These are phyloP conservation scores for Albugo laibachii DNA, from an alignment of 352 stramenopile species.

Conservation along the genomic window DNA sequence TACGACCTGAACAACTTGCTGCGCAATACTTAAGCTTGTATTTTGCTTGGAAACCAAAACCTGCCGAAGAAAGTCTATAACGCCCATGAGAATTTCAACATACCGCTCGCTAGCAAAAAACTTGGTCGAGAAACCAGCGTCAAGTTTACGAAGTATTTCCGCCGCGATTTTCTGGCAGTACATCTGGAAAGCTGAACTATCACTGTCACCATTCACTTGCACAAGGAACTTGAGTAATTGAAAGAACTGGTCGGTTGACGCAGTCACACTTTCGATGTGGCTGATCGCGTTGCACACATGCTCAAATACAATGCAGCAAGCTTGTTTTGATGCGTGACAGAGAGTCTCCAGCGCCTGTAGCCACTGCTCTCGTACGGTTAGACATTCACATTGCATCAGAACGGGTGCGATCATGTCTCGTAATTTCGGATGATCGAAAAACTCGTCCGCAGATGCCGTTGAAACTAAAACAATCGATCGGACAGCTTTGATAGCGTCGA, in stretches of 20 bases:
- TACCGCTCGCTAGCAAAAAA: slow-evolving; percentile 57
- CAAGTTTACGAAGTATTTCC: slow-evolving; percentile 35
- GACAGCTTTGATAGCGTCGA: slow-evolving; percentile 70
- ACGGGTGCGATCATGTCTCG: slow-evolving; percentile 28
- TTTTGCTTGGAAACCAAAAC: slow-evolving; percentile 31
- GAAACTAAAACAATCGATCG: slow-evolving; percentile 57
- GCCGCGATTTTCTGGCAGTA: slow-evolving; percentile 32
- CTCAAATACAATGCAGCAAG: slow-evolving; percentile 35
- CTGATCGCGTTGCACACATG: slow-evolving; percentile 38
- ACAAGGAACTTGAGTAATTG: slow-evolving; percentile 50
- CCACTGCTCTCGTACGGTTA: slow-evolving; percentile 74
- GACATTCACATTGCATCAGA: slow-evolving; percentile 35
- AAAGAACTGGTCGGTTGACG: slow-evolving; percentile 51
- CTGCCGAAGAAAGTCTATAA: slow-evolving; percentile 59
- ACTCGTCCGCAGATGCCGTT: slow-evolving; percentile 37
- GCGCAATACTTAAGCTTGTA: slow-evolving; percentile 27
- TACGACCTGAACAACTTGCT: slow-evolving; percentile 53
- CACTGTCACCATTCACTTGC: slow-evolving; percentile 19
- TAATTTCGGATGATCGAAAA: slow-evolving; percentile 24
- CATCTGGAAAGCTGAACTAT: slow-evolving; percentile 3
- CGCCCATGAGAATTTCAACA: slow-evolving; percentile 49
- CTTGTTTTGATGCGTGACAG: slow-evolving; percentile 23
- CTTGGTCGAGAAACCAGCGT: slow-evolving; percentile 49
- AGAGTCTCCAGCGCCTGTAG: slow-evolving; percentile 57
- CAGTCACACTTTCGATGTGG: slow-evolving; percentile 33